Conservation (phyloP, 805 yeast genomes). For the Wickerhamomyces canadensis region DNA sequence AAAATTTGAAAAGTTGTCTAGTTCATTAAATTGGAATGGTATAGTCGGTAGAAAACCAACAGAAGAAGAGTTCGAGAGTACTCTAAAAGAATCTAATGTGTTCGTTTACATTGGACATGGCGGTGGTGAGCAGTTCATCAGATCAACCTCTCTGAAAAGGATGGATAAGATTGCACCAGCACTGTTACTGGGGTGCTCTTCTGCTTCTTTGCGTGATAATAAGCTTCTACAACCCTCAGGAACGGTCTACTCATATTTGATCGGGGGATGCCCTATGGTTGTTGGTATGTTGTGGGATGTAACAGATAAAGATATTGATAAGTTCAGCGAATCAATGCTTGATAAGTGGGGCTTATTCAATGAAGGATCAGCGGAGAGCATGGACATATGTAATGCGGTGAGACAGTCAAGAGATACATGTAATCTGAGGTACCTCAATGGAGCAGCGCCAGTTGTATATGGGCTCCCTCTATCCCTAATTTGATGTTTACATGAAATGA, state of each 20-base stretch:
- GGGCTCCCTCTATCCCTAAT: constrained; percentile 63
- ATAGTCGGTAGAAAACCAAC: constrained; percentile 49
- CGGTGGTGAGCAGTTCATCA: constrained; percentile 83
- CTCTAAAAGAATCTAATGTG: constrained; percentile 39
- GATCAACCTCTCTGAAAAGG: constrained; percentile 46
- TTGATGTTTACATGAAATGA: too few species aligned
- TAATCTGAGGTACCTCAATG: constrained; percentile 69
- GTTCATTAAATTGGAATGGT: constrained; percentile 44
- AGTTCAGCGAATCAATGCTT: constrained; percentile 58
- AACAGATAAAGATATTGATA: constrained; percentile 91
- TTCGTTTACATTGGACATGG: constrained; percentile 92
- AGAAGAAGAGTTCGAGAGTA: constrained; percentile 44
- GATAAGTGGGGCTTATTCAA: constrained; percentile 58
- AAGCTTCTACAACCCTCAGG: constrained; percentile 73
- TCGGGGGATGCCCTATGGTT: constrained; percentile 78
- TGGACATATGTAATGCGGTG: constrained; percentile 51
- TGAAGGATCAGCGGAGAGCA: constrained; percentile 7
- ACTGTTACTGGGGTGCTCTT: constrained; percentile 84
- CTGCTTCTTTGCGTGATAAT: constrained; percentile 56
- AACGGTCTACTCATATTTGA: constrained; percentile 66
- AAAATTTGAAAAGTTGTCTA: constrained; percentile 30
- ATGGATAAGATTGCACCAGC: constrained; percentile 46
- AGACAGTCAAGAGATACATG: constrained; percentile 60
- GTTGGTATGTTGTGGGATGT: constrained; percentile 94
- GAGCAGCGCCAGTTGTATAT: constrained; percentile 88